Evolutionary conservation across 352 stramenopile genomes (phyloP).

Genomic region (Phytophthora colocasiae): DNA sequence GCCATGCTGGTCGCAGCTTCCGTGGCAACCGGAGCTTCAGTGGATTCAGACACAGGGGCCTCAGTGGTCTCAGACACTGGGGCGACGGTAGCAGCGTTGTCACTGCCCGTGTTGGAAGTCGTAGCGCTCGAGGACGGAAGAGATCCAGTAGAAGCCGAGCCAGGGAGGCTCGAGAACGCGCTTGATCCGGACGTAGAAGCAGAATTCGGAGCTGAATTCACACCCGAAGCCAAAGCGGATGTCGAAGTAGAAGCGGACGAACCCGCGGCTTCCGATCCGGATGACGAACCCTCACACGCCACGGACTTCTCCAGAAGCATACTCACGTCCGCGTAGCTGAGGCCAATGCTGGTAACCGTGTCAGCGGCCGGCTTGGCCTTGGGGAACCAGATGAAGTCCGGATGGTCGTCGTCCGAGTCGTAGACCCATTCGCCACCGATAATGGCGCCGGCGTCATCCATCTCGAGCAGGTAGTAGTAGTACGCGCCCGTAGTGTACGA

Average conservation of each 20-base stretch:
- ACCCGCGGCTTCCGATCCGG: slow-evolving; percentile 2
- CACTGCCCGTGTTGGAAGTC: slow-evolving; percentile 7
- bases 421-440: slow-evolving; percentile 54
- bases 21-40: slow-evolving; percentile 9
- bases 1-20: background rate
- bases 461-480: slow-evolving; percentile 49
- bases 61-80: slow-evolving; percentile 22
- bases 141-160: slow-evolving; percentile 20
- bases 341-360: slow-evolving; percentile 36
- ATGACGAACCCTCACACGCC: slow-evolving; percentile 21
- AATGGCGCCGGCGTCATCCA: slow-evolving; percentile 40
- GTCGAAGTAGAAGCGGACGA: slow-evolving; percentile 14
- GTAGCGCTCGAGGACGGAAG: slow-evolving; percentile 10
- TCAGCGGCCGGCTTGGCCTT: slow-evolving; percentile 29
- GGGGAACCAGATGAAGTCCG: slow-evolving; percentile 47
- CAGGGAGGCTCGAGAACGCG: slow-evolving; percentile 12
- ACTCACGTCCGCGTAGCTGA: slow-evolving; percentile 42
- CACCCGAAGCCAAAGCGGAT: background rate
- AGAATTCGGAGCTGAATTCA: slow-evolving; percentile 4
- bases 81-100: slow-evolving; percentile 15
- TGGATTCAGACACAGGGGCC: slow-evolving; percentile 16
- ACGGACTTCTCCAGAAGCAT: slow-evolving; percentile 39
- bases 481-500: slow-evolving; percentile 32
- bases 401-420: slow-evolving; percentile 38
- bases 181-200: slow-evolving; percentile 14